phyloP scores from a whole-genome alignment of 305 asterid species.

The Solanum hybrid region DNA sequence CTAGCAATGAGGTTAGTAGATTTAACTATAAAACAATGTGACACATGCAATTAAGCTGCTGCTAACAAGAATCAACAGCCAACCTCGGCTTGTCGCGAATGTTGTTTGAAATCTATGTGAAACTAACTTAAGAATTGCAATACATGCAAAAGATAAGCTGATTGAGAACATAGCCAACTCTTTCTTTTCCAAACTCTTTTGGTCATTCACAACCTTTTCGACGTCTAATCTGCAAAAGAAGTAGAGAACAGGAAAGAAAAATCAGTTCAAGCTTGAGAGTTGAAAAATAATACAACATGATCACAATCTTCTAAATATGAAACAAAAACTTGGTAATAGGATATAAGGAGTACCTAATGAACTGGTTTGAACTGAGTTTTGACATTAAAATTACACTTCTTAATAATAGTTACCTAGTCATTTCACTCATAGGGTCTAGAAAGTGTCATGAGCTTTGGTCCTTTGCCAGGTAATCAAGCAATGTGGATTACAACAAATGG shows the following conservation, averaged over 20 bases:
- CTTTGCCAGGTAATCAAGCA: neutral
- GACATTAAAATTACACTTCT: neutral
- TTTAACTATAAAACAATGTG: conserved; percentile 40
- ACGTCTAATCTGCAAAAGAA: conserved; percentile 51
- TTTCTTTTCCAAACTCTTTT: conserved; percentile 50
- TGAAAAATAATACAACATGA: neutral
- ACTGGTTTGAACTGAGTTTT: neutral
- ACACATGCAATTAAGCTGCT: conserved; percentile 59
- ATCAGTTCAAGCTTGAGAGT: neutral
- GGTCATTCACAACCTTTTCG: conserved; percentile 50
- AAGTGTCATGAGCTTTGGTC: neutral
- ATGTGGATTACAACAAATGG: neutral
- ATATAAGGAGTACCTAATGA: neutral
- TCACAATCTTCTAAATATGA: neutral
- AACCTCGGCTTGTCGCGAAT: conserved; percentile 38
- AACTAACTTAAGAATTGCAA: conserved; percentile 43
- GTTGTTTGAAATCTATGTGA: conserved; percentile 22
- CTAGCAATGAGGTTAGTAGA: neutral
- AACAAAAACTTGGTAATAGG: neutral
- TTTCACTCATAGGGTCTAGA: neutral
- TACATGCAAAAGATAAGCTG: conserved; percentile 44
- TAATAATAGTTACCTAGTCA: neutral
- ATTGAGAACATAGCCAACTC: conserved; percentile 46
- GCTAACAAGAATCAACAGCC: conserved; percentile 56
- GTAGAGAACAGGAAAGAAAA: neutral